Evolutionary conservation across 228 moss, liverwort and hornwort species (phyloP).

Genomic region (Sphagnum fallax): DNA sequence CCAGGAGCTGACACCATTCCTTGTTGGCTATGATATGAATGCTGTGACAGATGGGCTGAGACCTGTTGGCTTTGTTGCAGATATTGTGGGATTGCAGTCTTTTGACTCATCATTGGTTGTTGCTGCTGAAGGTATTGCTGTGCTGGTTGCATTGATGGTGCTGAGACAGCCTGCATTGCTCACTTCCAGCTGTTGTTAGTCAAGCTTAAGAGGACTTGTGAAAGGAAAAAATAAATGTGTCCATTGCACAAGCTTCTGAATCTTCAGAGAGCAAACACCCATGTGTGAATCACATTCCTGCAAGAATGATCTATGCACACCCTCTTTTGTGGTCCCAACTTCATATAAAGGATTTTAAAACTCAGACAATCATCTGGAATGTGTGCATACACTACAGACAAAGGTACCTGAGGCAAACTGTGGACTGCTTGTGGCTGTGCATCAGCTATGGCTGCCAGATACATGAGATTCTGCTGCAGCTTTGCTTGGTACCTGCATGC

Average conservation of each 20-base stretch:
- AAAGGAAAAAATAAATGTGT: no score
- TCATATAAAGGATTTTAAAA: no score
- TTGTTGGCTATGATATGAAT: constrained; percentile 9
- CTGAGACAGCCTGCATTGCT: constrained; percentile 8
- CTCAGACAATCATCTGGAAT: no score
- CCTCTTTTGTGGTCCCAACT: no score
- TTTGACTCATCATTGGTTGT: constrained; percentile 54
- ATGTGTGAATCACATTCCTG: no score
- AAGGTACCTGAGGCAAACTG: constrained; percentile 38
- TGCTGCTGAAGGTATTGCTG: constrained; percentile 46
- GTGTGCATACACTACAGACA: no score
- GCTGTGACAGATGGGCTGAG: constrained; percentile 22
- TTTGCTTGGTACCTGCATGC: constrained; percentile 3
- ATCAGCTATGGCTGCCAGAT: constrained; percentile 3
- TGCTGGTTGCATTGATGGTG: constrained; percentile 41
- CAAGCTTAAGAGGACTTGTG: background rate
- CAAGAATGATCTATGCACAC: no score
- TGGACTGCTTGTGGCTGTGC: constrained; percentile 20
- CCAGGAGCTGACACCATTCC: constrained; percentile 12
- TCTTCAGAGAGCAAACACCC: no score
- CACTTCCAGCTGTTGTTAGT: background rate
- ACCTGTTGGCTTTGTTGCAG: constrained; percentile 49
- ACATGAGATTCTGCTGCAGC: constrained; percentile 50
- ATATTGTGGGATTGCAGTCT: constrained; percentile 39
- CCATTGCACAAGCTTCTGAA: no score